These are phyloP conservation scores for Tolypocladium ophioglossoides DNA, from an alignment of 2,329 filamentous ascomycete genomes.

Conservation along the genomic window DNA sequence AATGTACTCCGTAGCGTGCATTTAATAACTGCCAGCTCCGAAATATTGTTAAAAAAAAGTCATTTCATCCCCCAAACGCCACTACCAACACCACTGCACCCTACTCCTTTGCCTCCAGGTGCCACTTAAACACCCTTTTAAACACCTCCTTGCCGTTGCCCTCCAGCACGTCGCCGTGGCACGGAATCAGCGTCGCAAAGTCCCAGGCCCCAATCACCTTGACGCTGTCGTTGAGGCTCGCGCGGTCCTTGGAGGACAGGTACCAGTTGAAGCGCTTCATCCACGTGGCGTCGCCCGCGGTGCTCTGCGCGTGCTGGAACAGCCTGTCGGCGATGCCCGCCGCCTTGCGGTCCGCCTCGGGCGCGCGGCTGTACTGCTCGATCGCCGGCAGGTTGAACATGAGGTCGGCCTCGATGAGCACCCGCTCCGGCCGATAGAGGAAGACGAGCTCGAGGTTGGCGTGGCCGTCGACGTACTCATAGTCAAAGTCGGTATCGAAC, in stretches of 20 bases:
- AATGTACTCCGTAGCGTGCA: no score
- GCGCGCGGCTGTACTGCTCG: constrained; percentile 75
- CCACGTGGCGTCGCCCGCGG: constrained; percentile 56
- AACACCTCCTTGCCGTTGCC: constrained; percentile 63
- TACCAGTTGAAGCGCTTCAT: constrained; percentile 83
- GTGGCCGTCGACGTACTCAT: constrained; percentile 73
- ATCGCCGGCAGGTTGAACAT: constrained; percentile 82
- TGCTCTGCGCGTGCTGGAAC: constrained; percentile 46
- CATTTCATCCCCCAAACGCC: background rate
- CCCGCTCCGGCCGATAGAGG: constrained; percentile 65
- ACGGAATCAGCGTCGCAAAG: constrained; percentile 77
- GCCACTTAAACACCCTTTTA: constrained; percentile 72
- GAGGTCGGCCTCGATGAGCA: constrained; percentile 81
- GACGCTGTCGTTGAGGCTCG: constrained; percentile 60
- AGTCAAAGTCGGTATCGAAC: constrained; percentile 79
- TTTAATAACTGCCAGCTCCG: background rate
- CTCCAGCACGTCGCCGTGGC: constrained; percentile 86
- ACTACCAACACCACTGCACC: background rate
- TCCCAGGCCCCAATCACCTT: constrained; percentile 67
- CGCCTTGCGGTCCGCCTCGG: constrained; percentile 15
- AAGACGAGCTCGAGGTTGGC: constrained; percentile 83
- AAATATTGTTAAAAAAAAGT: background rate
- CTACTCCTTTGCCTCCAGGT: constrained; percentile 37
- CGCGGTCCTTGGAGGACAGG: constrained; percentile 49
- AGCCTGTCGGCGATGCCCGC: constrained; percentile 29